Evolutionary conservation across 2,329 filamentous ascomycete genomes (phyloP).

Genomic region (Monosporascus cannonballus): DNA sequence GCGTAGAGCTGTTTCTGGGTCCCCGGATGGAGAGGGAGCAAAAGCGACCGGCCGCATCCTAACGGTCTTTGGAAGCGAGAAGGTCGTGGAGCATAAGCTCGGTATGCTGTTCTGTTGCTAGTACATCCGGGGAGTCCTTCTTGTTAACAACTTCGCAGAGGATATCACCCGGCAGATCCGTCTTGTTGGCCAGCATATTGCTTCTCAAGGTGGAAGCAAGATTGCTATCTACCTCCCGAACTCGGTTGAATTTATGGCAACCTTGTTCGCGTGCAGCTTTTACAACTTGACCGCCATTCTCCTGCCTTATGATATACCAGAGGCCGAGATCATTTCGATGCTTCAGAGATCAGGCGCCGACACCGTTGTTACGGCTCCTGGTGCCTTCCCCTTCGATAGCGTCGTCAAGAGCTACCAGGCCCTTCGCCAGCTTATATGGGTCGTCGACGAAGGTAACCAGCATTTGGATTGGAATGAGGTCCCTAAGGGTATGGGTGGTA

Average conservation of each 20-base stretch:
- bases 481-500: conserved; percentile 67
- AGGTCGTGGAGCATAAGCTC: conserved; percentile 65
- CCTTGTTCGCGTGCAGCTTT: conserved; percentile 84
- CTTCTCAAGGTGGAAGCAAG: conserved; percentile 64
- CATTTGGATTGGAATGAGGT: conserved; percentile 96
- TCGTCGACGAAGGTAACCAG: conserved; percentile 81
- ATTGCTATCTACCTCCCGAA: conserved; percentile 92
- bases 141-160: conserved; percentile 35
- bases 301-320: conserved; percentile 73
- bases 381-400: conserved; percentile 74
- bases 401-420: conserved; percentile 63
- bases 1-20: conserved; percentile 64
- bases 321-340: conserved; percentile 63
- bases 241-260: conserved; percentile 77
- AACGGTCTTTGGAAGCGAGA: conserved; percentile 72
- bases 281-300: conserved; percentile 81
- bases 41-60: conserved; percentile 64
- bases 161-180: conserved; percentile 82
- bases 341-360: conserved; percentile 71
- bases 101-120: conserved; percentile 32
- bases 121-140: neutral
- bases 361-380: conserved; percentile 76
- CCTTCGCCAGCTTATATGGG: conserved; percentile 80
- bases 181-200: conserved; percentile 71
- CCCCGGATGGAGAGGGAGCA: conserved; percentile 55